phyloP scores from a whole-genome alignment of 805 yeast genomes.

The Saccharomycopsis vini region DNA sequence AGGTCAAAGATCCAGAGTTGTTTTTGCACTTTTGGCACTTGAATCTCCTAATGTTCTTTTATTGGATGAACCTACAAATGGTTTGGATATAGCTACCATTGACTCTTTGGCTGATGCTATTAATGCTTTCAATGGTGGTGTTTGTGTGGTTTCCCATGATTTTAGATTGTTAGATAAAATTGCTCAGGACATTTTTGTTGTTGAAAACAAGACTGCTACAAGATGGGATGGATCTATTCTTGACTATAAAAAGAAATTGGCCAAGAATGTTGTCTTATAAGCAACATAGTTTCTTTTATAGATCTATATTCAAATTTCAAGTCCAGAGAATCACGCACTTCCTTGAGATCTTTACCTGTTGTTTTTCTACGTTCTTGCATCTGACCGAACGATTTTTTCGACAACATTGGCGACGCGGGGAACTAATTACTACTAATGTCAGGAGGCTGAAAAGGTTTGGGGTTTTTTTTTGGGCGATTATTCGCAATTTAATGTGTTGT shows the following conservation, averaged over 20 bases:
- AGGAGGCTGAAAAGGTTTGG: too few relatives aligned
- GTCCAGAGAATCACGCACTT: too few relatives aligned
- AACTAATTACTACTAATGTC: too few relatives aligned
- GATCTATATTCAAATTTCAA: too few relatives aligned
- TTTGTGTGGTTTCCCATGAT: slow-evolving; percentile 96
- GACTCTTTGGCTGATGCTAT: slow-evolving; percentile 97
- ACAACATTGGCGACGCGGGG: too few relatives aligned
- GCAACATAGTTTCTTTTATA: too few relatives aligned
- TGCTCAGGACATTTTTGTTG: slow-evolving; percentile 94
- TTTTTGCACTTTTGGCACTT: slow-evolving; percentile 89
- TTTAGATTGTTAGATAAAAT: slow-evolving; percentile 95
- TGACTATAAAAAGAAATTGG: slow-evolving; percentile 90
- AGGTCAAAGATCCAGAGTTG: slow-evolving; percentile 99
- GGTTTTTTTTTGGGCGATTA: too few relatives aligned
- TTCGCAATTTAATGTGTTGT: too few relatives aligned
- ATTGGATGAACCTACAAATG: slow-evolving; percentile 99
- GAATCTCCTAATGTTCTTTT: slow-evolving; percentile 91
- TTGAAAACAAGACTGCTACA: slow-evolving; percentile 91
- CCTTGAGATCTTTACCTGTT: too few relatives aligned
- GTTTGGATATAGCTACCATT: slow-evolving; percentile 95
- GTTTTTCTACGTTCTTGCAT: too few relatives aligned
- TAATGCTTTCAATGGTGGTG: slow-evolving; percentile 93
- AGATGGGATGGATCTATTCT: slow-evolving; percentile 92
- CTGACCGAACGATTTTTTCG: too few relatives aligned
- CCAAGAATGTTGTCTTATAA: slow-evolving; percentile 75